These are phyloP conservation scores for Fusarium continuum DNA, from an alignment of 2,329 filamentous ascomycete genomes.

Conservation along the genomic window DNA sequence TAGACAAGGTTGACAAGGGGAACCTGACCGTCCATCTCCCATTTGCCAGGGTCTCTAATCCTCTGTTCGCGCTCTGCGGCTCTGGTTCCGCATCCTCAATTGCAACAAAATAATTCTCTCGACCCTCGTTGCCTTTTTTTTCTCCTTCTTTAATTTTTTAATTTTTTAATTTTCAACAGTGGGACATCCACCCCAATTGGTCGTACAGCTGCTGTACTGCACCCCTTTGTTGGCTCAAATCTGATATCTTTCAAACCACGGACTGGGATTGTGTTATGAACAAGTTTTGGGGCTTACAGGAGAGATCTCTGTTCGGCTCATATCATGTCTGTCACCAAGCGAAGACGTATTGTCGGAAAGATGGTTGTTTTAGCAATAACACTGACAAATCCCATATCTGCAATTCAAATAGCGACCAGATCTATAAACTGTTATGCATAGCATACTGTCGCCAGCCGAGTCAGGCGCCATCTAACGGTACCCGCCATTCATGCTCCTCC, in stretches of 20 bases:
- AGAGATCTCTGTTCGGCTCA: slow-evolving; percentile 9
- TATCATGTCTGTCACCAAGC: neutral
- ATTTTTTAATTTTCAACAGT: too few species aligned
- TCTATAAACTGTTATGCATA: neutral
- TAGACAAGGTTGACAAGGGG: neutral
- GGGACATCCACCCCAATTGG: too few species aligned
- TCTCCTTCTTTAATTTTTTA: neutral
- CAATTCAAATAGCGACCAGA: neutral
- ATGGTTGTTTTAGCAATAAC: neutral
- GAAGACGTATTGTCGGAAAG: neutral
- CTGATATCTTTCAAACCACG: slow-evolving; percentile 20
- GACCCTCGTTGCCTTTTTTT: too few species aligned
- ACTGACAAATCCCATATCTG: neutral
- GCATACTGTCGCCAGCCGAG: slow-evolving; percentile 3
- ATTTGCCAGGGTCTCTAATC: neutral
- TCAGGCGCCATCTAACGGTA: slow-evolving; percentile 4
- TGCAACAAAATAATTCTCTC: neutral
- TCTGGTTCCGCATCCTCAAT: slow-evolving; percentile 10
- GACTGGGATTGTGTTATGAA: slow-evolving; percentile 4
- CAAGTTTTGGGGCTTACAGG: neutral
- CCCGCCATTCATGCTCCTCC: neutral
- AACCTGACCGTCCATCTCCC: neutral
- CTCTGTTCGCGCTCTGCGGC: neutral
- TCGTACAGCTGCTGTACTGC: neutral
- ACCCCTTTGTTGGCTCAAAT: slow-evolving; percentile 14